Conservation (phyloP, 768 basidiomycete species). For the Tylopilus subfusipes region DNA sequence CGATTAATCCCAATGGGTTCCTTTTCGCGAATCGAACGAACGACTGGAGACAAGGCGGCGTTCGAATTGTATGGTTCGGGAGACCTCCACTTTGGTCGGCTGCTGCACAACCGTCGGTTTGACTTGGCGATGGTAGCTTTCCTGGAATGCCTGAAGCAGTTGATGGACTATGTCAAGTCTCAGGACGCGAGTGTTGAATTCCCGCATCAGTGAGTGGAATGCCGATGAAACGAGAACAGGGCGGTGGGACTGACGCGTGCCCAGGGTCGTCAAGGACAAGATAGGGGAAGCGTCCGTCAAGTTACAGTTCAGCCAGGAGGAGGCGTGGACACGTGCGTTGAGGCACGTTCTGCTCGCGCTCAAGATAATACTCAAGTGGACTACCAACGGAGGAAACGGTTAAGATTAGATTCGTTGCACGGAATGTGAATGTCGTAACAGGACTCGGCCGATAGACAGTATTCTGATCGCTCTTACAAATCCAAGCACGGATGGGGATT, state of each 20-base stretch:
- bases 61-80: slow-evolving; percentile 96
- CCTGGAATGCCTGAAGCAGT: slow-evolving; percentile 88
- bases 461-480: slow-evolving; percentile 16
- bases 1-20: slow-evolving; percentile 92
- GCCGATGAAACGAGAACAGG: background rate
- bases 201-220: slow-evolving; percentile 73
- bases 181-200: slow-evolving; percentile 73
- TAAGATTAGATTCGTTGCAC: slow-evolving; percentile 20
- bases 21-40: slow-evolving; percentile 88
- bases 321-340: slow-evolving; percentile 91
- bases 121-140: slow-evolving; percentile 96
- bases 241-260: background rate
- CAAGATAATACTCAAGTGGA: slow-evolving; percentile 86
- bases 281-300: slow-evolving; percentile 96
- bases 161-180: slow-evolving; percentile 80
- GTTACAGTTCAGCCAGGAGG: slow-evolving; percentile 92
- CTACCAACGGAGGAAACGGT: slow-evolving; percentile 71
- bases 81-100: slow-evolving; percentile 81
- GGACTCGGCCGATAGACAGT: too few species aligned
- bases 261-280: slow-evolving; percentile 86
- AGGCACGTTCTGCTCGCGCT: slow-evolving; percentile 87
- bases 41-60: slow-evolving; percentile 71
- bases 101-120: slow-evolving; percentile 93
- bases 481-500: slow-evolving; percentile 2
- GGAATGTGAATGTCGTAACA: too few species aligned